phyloP scores from a whole-genome alignment of 176 grass and related monocot genomes.

The Avena atlantica region DNA sequence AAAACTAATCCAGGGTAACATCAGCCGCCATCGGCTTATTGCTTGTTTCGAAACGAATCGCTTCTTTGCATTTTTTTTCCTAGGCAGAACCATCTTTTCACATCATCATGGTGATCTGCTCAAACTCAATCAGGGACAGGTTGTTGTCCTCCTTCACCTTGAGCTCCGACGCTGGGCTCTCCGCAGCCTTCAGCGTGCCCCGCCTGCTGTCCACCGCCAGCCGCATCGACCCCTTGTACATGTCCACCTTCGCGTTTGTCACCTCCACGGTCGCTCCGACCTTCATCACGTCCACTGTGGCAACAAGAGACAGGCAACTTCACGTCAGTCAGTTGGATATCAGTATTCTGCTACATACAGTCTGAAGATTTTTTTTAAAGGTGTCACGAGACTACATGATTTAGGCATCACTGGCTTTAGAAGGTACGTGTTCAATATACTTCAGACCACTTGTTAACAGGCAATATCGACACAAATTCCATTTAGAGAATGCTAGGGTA shows the following conservation, averaged over 20 bases:
- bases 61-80: too few species aligned
- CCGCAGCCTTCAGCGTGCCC: neutral
- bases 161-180: neutral
- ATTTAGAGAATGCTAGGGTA: neutral
- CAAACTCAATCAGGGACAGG: slow-evolving; percentile 26
- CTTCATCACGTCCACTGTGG: slow-evolving; percentile 10
- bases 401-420: too few species aligned
- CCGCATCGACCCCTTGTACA: slow-evolving; percentile 25
- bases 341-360: too few species aligned
- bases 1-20: too few species aligned
- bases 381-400: too few species aligned
- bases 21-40: too few species aligned
- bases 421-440: too few species aligned
- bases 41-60: too few species aligned
- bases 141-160: slow-evolving; percentile 32
- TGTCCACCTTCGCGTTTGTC: neutral
- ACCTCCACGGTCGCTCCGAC: neutral
- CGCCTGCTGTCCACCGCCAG: slow-evolving; percentile 1
- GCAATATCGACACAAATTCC: too few species aligned
- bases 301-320: neutral
- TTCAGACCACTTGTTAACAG: too few species aligned
- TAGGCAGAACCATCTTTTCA: neutral
- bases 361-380: too few species aligned
- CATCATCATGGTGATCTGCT: slow-evolving; percentile 5
- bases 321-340: neutral